Evolutionary conservation across 305 asterid genomes (phyloP).

Genomic region (Fraxinus angustifolia): DNA sequence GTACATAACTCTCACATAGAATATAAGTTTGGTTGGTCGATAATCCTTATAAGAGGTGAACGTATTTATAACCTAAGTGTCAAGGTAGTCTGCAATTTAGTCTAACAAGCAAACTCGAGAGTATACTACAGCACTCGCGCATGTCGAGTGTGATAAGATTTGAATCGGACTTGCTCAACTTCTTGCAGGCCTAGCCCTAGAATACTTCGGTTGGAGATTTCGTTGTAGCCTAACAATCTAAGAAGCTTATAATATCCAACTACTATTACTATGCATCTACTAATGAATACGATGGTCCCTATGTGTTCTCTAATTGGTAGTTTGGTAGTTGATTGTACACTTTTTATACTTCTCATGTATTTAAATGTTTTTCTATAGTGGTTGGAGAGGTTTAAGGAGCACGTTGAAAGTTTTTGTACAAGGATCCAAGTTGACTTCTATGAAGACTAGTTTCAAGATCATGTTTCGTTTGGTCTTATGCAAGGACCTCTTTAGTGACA

Average conservation of each 20-base stretch:
- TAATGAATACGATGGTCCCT: background rate
- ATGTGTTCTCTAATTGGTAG: background rate
- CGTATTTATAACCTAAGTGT: background rate
- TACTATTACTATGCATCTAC: background rate
- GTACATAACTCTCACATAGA: background rate
- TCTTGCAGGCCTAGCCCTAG: background rate
- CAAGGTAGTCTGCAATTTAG: background rate
- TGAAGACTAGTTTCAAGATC: background rate
- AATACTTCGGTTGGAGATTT: background rate
- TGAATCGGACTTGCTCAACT: background rate
- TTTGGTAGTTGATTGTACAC: background rate
- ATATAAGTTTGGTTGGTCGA: background rate
- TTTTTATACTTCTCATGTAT: background rate
- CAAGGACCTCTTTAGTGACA: background rate
- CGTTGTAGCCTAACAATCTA: background rate
- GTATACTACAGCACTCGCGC: background rate
- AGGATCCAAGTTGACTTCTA: background rate
- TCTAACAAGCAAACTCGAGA: background rate
- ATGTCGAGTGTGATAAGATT: background rate
- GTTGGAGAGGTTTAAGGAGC: background rate
- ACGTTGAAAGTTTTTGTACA: background rate
- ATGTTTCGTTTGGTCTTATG: background rate
- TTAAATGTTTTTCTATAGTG: background rate
- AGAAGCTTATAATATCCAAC: background rate
- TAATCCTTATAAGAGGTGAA: background rate